These are phyloP conservation scores for Lepidium didymum DNA, from an alignment of 345 rosid species.

Conservation along the genomic window DNA sequence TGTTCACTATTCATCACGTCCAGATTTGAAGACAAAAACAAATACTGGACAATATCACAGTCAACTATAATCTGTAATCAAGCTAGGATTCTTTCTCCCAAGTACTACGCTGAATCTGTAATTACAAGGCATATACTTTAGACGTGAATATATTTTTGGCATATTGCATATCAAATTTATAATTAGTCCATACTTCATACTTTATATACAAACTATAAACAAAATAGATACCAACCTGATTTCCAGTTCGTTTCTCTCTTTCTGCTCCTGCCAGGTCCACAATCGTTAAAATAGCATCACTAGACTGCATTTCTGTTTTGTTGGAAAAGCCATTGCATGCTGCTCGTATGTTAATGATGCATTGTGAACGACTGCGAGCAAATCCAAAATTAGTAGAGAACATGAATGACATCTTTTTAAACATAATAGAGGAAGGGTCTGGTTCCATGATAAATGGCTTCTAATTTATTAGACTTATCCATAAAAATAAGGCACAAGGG, in stretches of 20 bases:
- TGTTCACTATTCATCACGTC: not conserved
- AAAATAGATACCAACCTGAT: constrained; percentile 48
- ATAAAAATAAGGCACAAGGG: not conserved
- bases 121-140: not conserved
- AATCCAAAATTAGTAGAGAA: not conserved
- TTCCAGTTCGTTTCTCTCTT: constrained; percentile 86
- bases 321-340: constrained; percentile 12
- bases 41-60: not conserved
- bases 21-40: constrained; percentile 1
- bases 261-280: constrained; percentile 98
- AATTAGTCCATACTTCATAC: not conserved
- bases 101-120: not conserved
- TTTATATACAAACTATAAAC: not conserved
- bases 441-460: not conserved
- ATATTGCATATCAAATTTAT: not conserved
- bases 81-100: constrained; percentile 3
- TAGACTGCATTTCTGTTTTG: constrained; percentile 31
- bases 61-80: not conserved
- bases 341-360: constrained; percentile 68
- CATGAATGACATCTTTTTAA: not conserved
- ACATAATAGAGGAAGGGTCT: not conserved
- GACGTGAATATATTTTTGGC: not conserved
- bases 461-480: not conserved
- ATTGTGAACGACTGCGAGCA: constrained; percentile 82
- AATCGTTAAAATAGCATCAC: constrained; percentile 52